Conservation (phyloP, 2,329 filamentous ascomycete species). For the Camillea tinctor region DNA sequence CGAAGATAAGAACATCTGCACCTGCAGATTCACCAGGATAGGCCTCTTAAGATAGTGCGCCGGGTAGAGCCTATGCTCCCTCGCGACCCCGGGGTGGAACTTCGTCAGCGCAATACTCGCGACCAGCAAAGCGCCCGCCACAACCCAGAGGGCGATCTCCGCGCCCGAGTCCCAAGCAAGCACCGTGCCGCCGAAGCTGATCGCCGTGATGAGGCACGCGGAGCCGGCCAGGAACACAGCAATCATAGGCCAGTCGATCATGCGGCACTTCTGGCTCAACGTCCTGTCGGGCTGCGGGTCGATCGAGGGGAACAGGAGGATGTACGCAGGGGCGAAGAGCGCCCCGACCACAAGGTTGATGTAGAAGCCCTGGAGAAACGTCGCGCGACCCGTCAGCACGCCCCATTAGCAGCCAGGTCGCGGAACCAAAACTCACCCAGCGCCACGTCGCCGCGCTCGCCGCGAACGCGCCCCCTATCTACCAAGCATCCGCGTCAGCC, state of each 20-base stretch:
- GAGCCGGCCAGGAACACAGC: conserved; percentile 41
- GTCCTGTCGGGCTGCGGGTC: conserved; percentile 12
- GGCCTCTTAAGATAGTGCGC: conserved; percentile 35
- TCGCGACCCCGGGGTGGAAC: conserved; percentile 38
- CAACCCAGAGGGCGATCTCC: conserved; percentile 44
- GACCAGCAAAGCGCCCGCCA: conserved; percentile 40
- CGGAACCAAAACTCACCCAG: no score
- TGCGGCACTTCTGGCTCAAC: conserved; percentile 26
- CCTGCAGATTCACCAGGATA: conserved; percentile 16
- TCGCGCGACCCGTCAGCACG: no score
- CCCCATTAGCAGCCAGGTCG: no score
- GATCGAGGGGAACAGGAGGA: conserved; percentile 29
- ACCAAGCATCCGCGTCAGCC: not conserved
- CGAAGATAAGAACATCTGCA: conserved; percentile 17
- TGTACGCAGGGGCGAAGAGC: conserved; percentile 27
- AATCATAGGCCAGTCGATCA: conserved; percentile 44
- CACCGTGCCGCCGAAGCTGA: conserved; percentile 47
- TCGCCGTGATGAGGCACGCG: conserved; percentile 42
- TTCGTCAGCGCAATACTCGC: conserved; percentile 30
- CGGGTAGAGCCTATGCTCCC: conserved; percentile 38
- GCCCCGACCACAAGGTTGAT: conserved; percentile 52
- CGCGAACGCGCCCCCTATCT: not conserved
- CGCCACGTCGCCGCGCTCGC: conserved; percentile 38
- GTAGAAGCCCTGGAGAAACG: conserved; percentile 39
- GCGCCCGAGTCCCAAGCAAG: conserved; percentile 44